Conservation (phyloP, 1,139 yeast species). For the Hyphopichia wangnamkhiaoensis region DNA sequence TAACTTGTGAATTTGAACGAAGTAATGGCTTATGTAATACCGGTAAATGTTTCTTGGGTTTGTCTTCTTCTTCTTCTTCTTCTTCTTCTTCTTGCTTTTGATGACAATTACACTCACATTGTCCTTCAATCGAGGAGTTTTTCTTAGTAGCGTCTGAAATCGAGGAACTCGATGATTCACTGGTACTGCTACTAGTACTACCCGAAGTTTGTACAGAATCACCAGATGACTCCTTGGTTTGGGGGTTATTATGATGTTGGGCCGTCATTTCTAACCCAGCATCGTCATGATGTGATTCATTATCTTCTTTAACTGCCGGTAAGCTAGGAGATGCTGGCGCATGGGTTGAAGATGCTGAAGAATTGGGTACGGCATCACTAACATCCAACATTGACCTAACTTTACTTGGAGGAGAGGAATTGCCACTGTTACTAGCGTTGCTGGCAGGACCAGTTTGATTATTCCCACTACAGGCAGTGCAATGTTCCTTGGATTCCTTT, state of each 20-base stretch:
- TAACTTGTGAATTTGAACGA: constrained; percentile 16
- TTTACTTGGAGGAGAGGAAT: constrained; percentile 6
- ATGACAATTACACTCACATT: constrained; percentile 3
- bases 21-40: background rate
- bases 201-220: background rate
- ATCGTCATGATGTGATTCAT: constrained; percentile 3
- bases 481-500: background rate
- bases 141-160: background rate
- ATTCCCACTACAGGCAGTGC: background rate
- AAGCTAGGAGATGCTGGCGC: constrained; percentile 8
- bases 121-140: background rate
- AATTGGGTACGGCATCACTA: constrained; percentile 5
- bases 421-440: background rate
- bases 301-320: constrained; percentile 25
- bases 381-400: constrained; percentile 15
- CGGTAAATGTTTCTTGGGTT: background rate
- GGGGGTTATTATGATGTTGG: background rate
- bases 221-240: background rate
- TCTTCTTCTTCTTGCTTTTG: background rate
- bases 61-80: too few relatives aligned
- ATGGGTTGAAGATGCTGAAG: background rate
- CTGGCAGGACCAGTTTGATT: too few relatives aligned
- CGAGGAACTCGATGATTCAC: background rate
- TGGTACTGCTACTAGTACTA: background rate
- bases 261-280: constrained; percentile 4